Evolutionary conservation across 805 yeast genomes (phyloP).

Genomic region (Zygotorulaspora florentina): DNA sequence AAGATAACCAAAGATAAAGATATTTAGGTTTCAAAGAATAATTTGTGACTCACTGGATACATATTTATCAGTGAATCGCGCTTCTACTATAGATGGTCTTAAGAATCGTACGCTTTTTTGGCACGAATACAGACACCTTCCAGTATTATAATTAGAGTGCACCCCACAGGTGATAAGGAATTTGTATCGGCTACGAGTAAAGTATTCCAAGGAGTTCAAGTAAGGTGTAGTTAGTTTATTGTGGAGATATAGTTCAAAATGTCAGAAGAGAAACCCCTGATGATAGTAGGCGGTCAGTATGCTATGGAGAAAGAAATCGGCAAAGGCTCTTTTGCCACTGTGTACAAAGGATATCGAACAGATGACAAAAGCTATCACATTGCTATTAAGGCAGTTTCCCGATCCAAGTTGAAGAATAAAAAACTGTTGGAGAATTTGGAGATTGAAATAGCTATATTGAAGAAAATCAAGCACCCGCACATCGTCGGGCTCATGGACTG

Average conservation of each 20-base stretch:
- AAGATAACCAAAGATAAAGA: neutral
- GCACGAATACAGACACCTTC: neutral
- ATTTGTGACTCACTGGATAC: too few species aligned
- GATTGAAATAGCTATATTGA: slow-evolving; percentile 84
- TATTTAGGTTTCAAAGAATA: neutral
- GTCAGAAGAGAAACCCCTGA: slow-evolving; percentile 11
- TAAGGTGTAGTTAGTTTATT: neutral
- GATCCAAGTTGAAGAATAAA: slow-evolving; percentile 77
- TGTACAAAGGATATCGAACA: slow-evolving; percentile 71
- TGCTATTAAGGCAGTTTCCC: slow-evolving; percentile 84
- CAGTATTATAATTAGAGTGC: neutral
- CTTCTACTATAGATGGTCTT: neutral
- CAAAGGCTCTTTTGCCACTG: slow-evolving; percentile 93
- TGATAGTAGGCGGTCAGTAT: slow-evolving; percentile 25
- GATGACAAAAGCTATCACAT: slow-evolving; percentile 48
- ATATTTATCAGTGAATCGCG: neutral
- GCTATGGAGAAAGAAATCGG: slow-evolving; percentile 64
- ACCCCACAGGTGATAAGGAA: neutral
- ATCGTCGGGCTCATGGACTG: slow-evolving; percentile 84
- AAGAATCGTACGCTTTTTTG: neutral
- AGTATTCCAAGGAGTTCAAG: neutral
- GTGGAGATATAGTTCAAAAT: neutral
- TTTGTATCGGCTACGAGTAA: neutral
- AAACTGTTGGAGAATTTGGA: slow-evolving; percentile 87
- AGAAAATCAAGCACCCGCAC: slow-evolving; percentile 87